Base-by-base conservation (phyloP, 2,329 filamentous ascomycete species). In the Xylariales sp. region DNA sequence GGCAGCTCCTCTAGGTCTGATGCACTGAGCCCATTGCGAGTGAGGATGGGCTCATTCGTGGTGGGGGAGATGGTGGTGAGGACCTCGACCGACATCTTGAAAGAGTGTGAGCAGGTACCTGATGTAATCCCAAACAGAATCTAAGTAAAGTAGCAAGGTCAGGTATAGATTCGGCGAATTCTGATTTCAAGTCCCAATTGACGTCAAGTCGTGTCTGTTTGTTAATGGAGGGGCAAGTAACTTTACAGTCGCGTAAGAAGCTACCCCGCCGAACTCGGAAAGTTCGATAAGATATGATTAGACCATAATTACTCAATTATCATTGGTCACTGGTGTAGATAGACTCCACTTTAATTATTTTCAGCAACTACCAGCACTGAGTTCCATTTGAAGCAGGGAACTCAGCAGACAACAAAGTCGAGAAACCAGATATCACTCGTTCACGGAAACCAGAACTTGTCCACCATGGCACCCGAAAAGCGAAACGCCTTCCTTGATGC, bases 11-110 rank as follows among this genome's bases (percentile, higher is more conserved):
- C 71, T 37, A 95, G 71, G 49, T 95, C 86, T 20, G 76, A 66
- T 27, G 78, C 66, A 32, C 86, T 84, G 51, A 85, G 73, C 53
- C 87, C 88, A 62, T 82, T 81, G 51, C 90, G 82, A 46, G 84
- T 88, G 51, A 95, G 65, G 62, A 97, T 80, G 43, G 86, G 74
- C 69, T 90, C 81, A 66, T 93, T 91, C 51, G 89, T 96, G 49
- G 80, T 84, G 43, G 91, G 91, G 3, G 91, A 97, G 64, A 96
- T 90, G 51, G 91, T 96, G 22, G 71, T 82, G 54, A 84, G 71
- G 36, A 70, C 69, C 67, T 84, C 80, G 57, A 76, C 70, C 47
- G 80, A 81, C 80, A 84, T 84, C 42, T 46, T 70, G 28, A 10
- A n/a, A n/a, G 24, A n/a, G n/a, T n/a, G n/a, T n/a, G n/a, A n/a